These are phyloP conservation scores for Pseudonitzschia multiseries DNA, from an alignment of 108 stramenopile genomes.

Conservation along the genomic window DNA sequence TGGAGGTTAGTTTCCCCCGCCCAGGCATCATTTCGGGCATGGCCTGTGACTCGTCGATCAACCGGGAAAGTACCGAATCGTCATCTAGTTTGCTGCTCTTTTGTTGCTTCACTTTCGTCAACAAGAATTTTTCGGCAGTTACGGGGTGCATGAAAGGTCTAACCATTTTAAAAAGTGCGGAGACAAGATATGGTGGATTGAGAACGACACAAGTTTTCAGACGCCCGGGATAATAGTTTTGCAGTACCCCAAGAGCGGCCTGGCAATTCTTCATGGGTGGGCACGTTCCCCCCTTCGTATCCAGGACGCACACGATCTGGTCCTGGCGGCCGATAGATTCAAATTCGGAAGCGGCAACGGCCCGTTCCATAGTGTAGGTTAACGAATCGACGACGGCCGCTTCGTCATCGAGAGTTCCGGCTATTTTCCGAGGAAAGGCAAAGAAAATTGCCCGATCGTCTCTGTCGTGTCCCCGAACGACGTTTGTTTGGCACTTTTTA, in stretches of 20 bases:
- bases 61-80: conserved; percentile 4
- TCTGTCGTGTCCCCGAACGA: conserved; percentile 37
- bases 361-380: conserved; percentile 40
- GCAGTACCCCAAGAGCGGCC: conserved; percentile 27
- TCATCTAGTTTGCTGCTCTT: neutral
- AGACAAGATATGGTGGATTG: conserved; percentile 39
- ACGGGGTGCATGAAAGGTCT: conserved; percentile 32
- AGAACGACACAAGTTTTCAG: conserved; percentile 34
- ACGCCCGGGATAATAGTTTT: conserved; percentile 41
- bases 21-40: conserved; percentile 21
- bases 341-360: conserved; percentile 34
- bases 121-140: conserved; percentile 27
- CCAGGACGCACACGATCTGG: conserved; percentile 31
- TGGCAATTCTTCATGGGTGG: conserved; percentile 27
- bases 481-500: conserved; percentile 22
- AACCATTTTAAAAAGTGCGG: conserved; percentile 26
- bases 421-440: conserved; percentile 18
- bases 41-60: conserved; percentile 14
- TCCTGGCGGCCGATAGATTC: conserved; percentile 28
- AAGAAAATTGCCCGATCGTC: conserved; percentile 32
- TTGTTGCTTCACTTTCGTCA: conserved; percentile 14
- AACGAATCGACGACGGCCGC: conserved; percentile 29
- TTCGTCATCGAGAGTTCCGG: conserved; percentile 10
- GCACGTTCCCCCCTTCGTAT: conserved; percentile 16
- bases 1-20: conserved; percentile 19